These are phyloP conservation scores for Penicillium mononematosum DNA, from an alignment of 495 filamentous ascomycete genomes.

Conservation along the genomic window DNA sequence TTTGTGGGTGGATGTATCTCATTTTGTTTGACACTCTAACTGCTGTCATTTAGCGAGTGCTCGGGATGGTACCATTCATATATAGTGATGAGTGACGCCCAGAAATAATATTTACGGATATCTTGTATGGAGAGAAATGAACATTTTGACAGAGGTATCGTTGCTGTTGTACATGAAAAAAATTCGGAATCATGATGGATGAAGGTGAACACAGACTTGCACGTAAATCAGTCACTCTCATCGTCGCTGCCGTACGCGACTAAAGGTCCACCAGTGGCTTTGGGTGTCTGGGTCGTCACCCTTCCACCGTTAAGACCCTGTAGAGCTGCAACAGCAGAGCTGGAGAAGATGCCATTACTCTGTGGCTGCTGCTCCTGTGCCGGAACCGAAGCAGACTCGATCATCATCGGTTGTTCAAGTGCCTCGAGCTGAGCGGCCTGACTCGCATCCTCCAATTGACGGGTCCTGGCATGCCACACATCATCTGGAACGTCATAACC, in stretches of 20 bases:
- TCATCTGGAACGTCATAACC: conserved; percentile 96
- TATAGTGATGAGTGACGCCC: conserved; percentile 23
- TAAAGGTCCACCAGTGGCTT: conserved; percentile 59
- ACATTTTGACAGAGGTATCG: conserved; percentile 36
- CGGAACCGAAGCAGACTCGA: conserved; percentile 36
- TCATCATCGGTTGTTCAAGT: conserved; percentile 42
- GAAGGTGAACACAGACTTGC: not conserved
- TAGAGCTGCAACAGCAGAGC: conserved; percentile 72
- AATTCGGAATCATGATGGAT: conserved; percentile 15
- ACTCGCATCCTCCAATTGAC: conserved; percentile 45
- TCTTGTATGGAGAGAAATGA: conserved; percentile 10
- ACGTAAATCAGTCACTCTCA: conserved; percentile 56
- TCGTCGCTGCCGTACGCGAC: conserved; percentile 92
- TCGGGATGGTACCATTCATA: conserved; percentile 32
- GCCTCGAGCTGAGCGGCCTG: conserved; percentile 43
- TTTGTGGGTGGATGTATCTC: conserved; percentile 11
- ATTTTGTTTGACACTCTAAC: conserved; percentile 20
- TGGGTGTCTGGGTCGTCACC: conserved; percentile 36
- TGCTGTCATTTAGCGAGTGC: conserved; percentile 28
- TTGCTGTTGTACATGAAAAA: conserved; percentile 39
- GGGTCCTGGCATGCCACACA: conserved; percentile 77
- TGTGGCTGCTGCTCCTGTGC: conserved; percentile 19
- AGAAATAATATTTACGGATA: conserved; percentile 14
- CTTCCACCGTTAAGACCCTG: conserved; percentile 48
- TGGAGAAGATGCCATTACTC: conserved; percentile 72